phyloP scores from a whole-genome alignment of 2,329 filamentous ascomycete species.

The Drechslerella coelobrocha region DNA sequence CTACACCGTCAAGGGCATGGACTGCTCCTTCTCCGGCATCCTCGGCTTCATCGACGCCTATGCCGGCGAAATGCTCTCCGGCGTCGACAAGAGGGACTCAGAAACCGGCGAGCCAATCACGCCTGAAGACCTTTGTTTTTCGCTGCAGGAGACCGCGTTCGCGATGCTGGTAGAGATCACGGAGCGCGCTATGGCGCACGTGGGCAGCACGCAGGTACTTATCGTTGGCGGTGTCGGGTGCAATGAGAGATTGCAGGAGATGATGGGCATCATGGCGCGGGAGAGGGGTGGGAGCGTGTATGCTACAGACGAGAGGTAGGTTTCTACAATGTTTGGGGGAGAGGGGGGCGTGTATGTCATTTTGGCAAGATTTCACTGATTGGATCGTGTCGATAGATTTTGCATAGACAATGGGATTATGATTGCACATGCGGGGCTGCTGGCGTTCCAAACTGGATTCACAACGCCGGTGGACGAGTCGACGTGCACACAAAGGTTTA shows the following conservation, averaged over 20 bases:
- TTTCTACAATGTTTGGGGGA: not conserved
- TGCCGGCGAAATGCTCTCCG: slow-evolving; percentile 71
- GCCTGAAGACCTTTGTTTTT: slow-evolving; percentile 87
- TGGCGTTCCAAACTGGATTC: slow-evolving; percentile 84
- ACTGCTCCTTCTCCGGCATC: slow-evolving; percentile 94
- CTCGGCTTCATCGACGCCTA: slow-evolving; percentile 81
- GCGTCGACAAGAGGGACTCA: slow-evolving; percentile 52
- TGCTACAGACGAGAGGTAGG: slow-evolving; percentile 82
- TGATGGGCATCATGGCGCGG: slow-evolving; percentile 96
- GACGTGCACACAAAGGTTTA: slow-evolving; percentile 80
- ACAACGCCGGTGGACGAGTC: slow-evolving; percentile 78
- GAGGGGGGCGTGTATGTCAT: no score
- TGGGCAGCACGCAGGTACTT: slow-evolving; percentile 85
- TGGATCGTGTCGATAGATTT: slow-evolving; percentile 62
- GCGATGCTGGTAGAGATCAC: slow-evolving; percentile 99
- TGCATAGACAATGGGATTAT: slow-evolving; percentile 99
- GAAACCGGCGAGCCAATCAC: slow-evolving; percentile 66
- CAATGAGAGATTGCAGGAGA: slow-evolving; percentile 91
- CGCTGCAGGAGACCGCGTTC: slow-evolving; percentile 91
- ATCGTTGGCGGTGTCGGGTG: slow-evolving; percentile 96
- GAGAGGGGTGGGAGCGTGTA: slow-evolving; percentile 89
- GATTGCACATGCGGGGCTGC: slow-evolving; percentile 93
- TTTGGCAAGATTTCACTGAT: not conserved
- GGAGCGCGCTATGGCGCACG: slow-evolving; percentile 97
- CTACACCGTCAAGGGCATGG: slow-evolving; percentile 98